A percentile compares a stretch with the other conserved stretches of the same genome.
These are phyloP conservation scores for Caryopteris hybrid DNA, from an alignment of 305 asterid genomes.

Conservation along the genomic window DNA sequence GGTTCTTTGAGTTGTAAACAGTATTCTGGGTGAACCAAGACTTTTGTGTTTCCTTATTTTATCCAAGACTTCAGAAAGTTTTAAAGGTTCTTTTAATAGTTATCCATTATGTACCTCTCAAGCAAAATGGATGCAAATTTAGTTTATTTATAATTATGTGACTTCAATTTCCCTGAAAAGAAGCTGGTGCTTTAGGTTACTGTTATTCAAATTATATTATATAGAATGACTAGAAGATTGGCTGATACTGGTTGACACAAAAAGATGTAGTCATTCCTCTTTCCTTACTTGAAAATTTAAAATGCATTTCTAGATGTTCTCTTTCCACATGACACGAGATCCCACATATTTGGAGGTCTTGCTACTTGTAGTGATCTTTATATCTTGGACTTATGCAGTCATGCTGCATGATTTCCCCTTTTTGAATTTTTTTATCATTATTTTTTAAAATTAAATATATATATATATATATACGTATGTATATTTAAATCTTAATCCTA, in stretches of 20 bases:
- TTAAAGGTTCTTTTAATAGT: background rate
- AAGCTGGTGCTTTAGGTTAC: background rate
- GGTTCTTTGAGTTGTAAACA: background rate
- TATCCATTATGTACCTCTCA: background rate
- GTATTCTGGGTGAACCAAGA: background rate
- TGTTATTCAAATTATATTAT: background rate
- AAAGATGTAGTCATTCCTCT: background rate
- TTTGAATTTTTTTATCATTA: too few species aligned
- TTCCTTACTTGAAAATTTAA: background rate
- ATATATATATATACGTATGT: too few species aligned
- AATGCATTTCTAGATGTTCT: background rate
- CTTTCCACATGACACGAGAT: background rate
- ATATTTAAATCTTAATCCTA: too few species aligned
- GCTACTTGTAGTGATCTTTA: background rate
- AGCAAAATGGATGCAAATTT: background rate
- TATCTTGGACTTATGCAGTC: background rate
- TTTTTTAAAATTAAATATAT: too few species aligned
- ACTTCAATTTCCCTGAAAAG: background rate
- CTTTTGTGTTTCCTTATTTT: background rate
- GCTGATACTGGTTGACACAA: background rate
- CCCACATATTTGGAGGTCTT: background rate
- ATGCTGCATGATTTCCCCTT: too few species aligned
- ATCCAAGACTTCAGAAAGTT: background rate
- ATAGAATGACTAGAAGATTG: background rate
- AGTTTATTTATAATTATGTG: background rate